Percentiles rank a stretch among this genome's conserved stretches.
phyloP scores from a whole-genome alignment of 176 grass and related monocot genomes.

The Microstegium vimineum region DNA sequence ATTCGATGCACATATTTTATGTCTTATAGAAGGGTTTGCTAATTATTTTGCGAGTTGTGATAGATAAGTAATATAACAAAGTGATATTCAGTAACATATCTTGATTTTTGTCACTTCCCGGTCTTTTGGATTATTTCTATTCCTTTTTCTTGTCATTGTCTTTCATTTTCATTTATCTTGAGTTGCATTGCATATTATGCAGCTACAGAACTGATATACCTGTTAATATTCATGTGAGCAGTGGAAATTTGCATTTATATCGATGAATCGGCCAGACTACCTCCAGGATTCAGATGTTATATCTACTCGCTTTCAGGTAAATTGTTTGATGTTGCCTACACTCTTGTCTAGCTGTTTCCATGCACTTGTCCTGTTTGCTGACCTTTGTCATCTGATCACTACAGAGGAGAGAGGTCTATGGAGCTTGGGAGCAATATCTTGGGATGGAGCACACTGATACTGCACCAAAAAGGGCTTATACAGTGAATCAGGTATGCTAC shows the following conservation, averaged over 20 bases:
- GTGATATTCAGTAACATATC: neutral
- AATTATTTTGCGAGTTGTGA: neutral
- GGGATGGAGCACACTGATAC: slow-evolving; percentile 85
- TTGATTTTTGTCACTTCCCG: slow-evolving; percentile 3
- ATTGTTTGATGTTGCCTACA: slow-evolving; percentile 10
- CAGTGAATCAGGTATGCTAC: slow-evolving; percentile 61
- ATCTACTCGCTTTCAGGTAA: slow-evolving; percentile 71
- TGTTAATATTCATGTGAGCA: slow-evolving; percentile 29
- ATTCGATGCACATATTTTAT: neutral
- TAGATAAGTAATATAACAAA: neutral
- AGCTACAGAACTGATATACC: neutral
- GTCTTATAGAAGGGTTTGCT: neutral
- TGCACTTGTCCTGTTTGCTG: slow-evolving; percentile 28
- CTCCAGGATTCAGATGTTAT: slow-evolving; percentile 78
- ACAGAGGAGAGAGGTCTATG: slow-evolving; percentile 93
- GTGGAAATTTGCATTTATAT: slow-evolving; percentile 95
- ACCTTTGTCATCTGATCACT: slow-evolving; percentile 19
- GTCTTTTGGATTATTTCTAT: neutral
- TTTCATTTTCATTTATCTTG: slow-evolving; percentile 7
- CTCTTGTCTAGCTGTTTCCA: slow-evolving; percentile 4
- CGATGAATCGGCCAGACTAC: slow-evolving; percentile 85
- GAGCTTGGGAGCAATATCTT: slow-evolving; percentile 98
- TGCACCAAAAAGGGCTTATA: slow-evolving; percentile 76
- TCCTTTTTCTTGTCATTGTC: neutral
- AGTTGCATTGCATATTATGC: slow-evolving; percentile 16